A percentile compares a stretch with the other conserved stretches of the same genome.
Evolutionary conservation across 2,329 filamentous ascomycete genomes (phyloP).

Genomic region (Aaosphaeria arxii): DNA sequence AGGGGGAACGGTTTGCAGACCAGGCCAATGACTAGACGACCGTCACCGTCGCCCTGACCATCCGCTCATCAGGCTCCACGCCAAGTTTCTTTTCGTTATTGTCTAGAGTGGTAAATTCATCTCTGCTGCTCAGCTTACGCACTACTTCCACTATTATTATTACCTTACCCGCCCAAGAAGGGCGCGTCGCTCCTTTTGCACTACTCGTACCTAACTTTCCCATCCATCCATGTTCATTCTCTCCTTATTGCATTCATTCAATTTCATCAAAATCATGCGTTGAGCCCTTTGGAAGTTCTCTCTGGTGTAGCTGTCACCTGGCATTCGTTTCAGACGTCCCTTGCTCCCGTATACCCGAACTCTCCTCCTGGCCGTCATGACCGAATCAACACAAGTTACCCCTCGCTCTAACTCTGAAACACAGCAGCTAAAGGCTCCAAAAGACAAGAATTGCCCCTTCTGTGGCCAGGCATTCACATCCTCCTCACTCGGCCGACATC

Average conservation of each 20-base stretch:
- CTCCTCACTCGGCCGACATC: conserved; percentile 86
- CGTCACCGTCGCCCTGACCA: no score
- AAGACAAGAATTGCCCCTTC: conserved; percentile 86
- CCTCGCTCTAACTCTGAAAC: conserved; percentile 27
- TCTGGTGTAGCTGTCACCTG: conserved; percentile 3
- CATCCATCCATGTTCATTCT: conserved; percentile 1
- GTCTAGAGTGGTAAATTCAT: no score
- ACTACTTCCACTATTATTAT: no score
- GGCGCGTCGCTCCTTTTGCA: conserved; percentile 25
- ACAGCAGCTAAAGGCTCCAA: conserved; percentile 52
- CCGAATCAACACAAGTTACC: conserved; percentile 26
- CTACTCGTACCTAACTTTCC: conserved; percentile 11
- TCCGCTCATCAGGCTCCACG: no score
- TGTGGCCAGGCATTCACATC: conserved; percentile 90
- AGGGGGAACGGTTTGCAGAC: no score
- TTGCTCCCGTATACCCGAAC: no score
- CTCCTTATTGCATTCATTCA: background rate
- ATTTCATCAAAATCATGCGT: conserved; percentile 23
- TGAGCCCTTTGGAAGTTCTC: conserved; percentile 11
- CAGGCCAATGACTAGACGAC: no score
- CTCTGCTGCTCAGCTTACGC: no score
- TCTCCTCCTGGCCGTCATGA: conserved; percentile 1
- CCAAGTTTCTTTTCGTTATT: no score
- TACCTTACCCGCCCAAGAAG: conserved; percentile 1
- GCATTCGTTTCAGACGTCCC: conserved; percentile 5